Percentiles rank a stretch among this genome's conserved stretches.
These are phyloP conservation scores for Trichocladium uniseriatum DNA, from an alignment of 495 filamentous ascomycete genomes.

Conservation along the genomic window DNA sequence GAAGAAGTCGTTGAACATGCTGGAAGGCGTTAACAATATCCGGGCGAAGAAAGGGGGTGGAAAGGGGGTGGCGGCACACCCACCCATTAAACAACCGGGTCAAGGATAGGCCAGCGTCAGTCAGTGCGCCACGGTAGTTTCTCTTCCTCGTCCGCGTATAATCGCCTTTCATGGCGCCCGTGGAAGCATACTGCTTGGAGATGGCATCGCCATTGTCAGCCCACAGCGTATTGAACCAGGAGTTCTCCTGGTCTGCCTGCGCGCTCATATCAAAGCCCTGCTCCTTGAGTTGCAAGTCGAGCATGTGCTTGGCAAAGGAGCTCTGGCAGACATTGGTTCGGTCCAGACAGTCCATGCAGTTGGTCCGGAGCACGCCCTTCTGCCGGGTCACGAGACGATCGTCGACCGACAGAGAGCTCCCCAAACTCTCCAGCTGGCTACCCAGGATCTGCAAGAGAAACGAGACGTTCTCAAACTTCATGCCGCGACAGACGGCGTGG, in stretches of 20 bases:
- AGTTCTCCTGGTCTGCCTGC: constrained; percentile 59
- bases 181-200: constrained; percentile 72
- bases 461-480: constrained; percentile 93
- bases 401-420: constrained; percentile 51
- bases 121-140: constrained; percentile 82
- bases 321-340: constrained; percentile 90
- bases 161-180: constrained; percentile 88
- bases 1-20: constrained; percentile 94
- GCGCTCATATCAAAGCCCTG: constrained; percentile 63
- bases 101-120: constrained; percentile 84
- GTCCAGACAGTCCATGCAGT: constrained; percentile 97
- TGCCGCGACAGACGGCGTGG: constrained; percentile 78
- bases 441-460: constrained; percentile 62
- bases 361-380: constrained; percentile 70
- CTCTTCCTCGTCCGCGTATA: constrained; percentile 86
- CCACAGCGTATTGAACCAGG: constrained; percentile 93
- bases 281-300: constrained; percentile 66
- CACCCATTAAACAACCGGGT: constrained; percentile 58
- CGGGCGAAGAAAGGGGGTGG: neutral
- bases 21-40: constrained; percentile 38
- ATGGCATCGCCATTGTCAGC: constrained; percentile 84
- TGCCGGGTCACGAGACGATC: constrained; percentile 46
- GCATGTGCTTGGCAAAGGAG: constrained; percentile 64
- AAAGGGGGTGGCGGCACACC: constrained; percentile 7
- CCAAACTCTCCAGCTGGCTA: constrained; percentile 51